Base-by-base conservation (phyloP, 2,329 filamentous ascomycete species). In the Aspergillus ochraceus region DNA sequence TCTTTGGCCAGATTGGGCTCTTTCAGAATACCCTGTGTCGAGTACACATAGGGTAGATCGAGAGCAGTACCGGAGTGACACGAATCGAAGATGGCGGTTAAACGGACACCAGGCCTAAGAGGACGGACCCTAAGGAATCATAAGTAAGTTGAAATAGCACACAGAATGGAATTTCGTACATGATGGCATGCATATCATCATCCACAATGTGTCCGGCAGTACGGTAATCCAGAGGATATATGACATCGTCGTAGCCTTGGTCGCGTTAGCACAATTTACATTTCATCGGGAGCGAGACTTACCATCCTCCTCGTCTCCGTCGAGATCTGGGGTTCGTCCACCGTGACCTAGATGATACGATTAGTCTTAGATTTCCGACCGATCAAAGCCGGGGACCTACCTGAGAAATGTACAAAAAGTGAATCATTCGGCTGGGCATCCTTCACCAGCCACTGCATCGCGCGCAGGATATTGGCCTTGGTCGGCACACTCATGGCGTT, bases 401-500 rank as follows among this genome's bases (percentile, higher is more conserved):
- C 92, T 36, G 93, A 97, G 75, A 96, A 98, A 79, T 98, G 94
- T 77, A 97, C 95, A 78, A 98, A 97, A 1, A 98, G 83, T 5
- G 94, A 96, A 74, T 98, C 94, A 73, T 97, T 96, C 0, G 92
- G 90, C 60, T 86, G 86, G 6, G 94, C 94, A 72, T 96, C 93
- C 76, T 96, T 96, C 61, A 97, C 92, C n/a, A 98, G 82, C 94
- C 94, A 98, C 71, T 97, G 92, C 94, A 98, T 98, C 24, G 94
- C 94, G 54, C 94, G 85, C 19, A 98, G 76, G 57, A 98, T 96
- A 73, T 98, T 98, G 66, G 91, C 89, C 76, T 97, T 97, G 6
- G 91, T 97, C 1, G 94, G 94, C 75, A 96, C 89, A 77, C 92
- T 96, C 90, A 97, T 93, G n/a, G 91, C 91, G 70, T 97, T 96